These are phyloP conservation scores for Podospora australis DNA, from an alignment of 495 filamentous ascomycete species.

Conservation along the genomic window DNA sequence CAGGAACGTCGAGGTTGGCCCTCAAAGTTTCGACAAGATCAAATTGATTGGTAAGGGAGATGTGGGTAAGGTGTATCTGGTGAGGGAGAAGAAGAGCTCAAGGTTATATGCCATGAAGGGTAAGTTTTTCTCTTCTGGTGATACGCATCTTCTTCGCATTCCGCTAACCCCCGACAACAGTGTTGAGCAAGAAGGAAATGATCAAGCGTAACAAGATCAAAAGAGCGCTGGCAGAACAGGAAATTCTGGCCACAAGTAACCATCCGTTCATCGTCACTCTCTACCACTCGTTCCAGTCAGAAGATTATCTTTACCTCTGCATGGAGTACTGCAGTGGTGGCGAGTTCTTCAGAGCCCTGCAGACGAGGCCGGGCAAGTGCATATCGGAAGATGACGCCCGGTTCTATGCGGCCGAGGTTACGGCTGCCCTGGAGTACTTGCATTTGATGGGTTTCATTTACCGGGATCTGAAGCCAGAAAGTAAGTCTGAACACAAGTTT, in stretches of 20 bases:
- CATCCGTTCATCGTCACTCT: constrained; percentile 98
- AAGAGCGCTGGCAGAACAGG: constrained; percentile 92
- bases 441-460: constrained; percentile 99
- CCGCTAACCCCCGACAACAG: constrained; percentile 42
- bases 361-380: constrained; percentile 94
- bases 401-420: constrained; percentile 98
- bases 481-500: constrained; percentile 49
- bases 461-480: constrained; percentile 95
- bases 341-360: constrained; percentile 94
- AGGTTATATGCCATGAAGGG: constrained; percentile 98
- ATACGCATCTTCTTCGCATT: neutral
- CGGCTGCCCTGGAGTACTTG: constrained; percentile 90
- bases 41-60: constrained; percentile 98
- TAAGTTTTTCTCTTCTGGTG: constrained; percentile 26
- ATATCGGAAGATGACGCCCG: constrained; percentile 94
- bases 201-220: constrained; percentile 99
- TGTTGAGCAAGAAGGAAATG: constrained; percentile 99
- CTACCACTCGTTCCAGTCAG: constrained; percentile 98
- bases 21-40: constrained; percentile 97
- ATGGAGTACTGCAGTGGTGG: constrained; percentile 99
- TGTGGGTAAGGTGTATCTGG: constrained; percentile 96
- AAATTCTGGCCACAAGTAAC: constrained; percentile 96
- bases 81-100: constrained; percentile 93
- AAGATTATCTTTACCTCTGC: constrained; percentile 95
- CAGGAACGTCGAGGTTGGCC: constrained; percentile 91